Conservation (phyloP, 768 basidiomycete genomes). For the Suillus plorans region DNA sequence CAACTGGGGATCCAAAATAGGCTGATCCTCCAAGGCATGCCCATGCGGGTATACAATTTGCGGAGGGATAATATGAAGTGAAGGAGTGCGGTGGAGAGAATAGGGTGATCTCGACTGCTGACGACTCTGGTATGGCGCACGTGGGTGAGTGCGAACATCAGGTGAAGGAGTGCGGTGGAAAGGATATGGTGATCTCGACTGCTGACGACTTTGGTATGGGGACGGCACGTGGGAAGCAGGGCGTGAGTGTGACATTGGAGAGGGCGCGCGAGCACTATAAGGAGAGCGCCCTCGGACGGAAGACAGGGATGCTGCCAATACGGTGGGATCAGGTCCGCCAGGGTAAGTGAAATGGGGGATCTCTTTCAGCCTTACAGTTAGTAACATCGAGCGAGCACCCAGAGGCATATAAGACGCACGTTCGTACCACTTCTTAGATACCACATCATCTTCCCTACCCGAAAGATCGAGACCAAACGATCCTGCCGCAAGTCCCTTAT, state of each 20-base stretch:
- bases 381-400: constrained; percentile 38
- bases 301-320: constrained; percentile 32
- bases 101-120: not conserved
- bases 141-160: constrained; percentile 13
- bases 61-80: constrained; percentile 21
- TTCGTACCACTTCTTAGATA: constrained; percentile 47
- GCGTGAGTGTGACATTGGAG: constrained; percentile 18
- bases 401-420: constrained; percentile 34
- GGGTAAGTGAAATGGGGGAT: constrained; percentile 37
- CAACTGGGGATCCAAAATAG: constrained; percentile 32
- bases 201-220: constrained; percentile 16
- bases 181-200: not conserved
- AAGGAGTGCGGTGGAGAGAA: constrained; percentile 10
- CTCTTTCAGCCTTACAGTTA: constrained; percentile 48
- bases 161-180: constrained; percentile 12
- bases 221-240: constrained; percentile 23
- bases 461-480: constrained; percentile 50
- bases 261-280: constrained; percentile 14
- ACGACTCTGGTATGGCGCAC: constrained; percentile 20
- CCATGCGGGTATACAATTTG: constrained; percentile 50
- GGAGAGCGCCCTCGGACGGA: constrained; percentile 28
- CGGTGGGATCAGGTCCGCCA: constrained; percentile 33
- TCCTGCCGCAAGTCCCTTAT: constrained; percentile 53
- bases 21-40: constrained; percentile 56
- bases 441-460: constrained; percentile 37